phyloP scores from a whole-genome alignment of 345 rosid genomes.

The Eucalyptus lansdowneana region DNA sequence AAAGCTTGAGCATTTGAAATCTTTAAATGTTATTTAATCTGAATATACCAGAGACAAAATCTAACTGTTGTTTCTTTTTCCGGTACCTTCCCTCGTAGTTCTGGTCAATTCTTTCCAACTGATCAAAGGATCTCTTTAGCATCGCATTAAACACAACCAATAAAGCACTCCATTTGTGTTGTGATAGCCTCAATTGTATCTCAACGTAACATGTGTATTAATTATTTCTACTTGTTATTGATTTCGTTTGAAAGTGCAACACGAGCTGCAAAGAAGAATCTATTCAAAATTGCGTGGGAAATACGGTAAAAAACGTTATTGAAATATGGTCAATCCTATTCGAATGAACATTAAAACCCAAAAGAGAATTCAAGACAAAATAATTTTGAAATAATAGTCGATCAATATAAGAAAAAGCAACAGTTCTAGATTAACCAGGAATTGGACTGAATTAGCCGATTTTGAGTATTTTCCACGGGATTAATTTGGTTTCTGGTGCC shows the following conservation, averaged over 20 bases:
- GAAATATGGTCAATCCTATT: not conserved
- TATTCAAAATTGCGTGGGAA: not conserved
- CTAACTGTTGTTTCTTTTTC: not conserved
- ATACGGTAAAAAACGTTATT: not conserved
- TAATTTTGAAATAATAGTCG: not conserved
- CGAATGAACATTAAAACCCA: not conserved
- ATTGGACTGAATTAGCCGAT: not conserved
- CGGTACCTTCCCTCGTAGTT: not conserved
- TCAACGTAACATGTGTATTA: not conserved
- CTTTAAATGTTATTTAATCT: not conserved
- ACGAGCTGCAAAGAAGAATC: too few species aligned
- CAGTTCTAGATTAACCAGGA: fast-evolving
- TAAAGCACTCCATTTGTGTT: not conserved
- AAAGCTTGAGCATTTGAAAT: not conserved
- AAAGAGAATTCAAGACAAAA: not conserved
- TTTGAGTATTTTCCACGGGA: not conserved
- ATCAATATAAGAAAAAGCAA: not conserved
- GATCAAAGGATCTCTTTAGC: not conserved
- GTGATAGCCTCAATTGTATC: not conserved
- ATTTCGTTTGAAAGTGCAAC: too few species aligned
- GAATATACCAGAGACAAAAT: not conserved
- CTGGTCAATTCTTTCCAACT: not conserved
- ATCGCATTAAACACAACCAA: not conserved
- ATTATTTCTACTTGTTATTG: not conserved
- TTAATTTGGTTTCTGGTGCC: not conserved